These are phyloP conservation scores for Cicer judaicum DNA, from an alignment of 306 rosid species.

Conservation along the genomic window DNA sequence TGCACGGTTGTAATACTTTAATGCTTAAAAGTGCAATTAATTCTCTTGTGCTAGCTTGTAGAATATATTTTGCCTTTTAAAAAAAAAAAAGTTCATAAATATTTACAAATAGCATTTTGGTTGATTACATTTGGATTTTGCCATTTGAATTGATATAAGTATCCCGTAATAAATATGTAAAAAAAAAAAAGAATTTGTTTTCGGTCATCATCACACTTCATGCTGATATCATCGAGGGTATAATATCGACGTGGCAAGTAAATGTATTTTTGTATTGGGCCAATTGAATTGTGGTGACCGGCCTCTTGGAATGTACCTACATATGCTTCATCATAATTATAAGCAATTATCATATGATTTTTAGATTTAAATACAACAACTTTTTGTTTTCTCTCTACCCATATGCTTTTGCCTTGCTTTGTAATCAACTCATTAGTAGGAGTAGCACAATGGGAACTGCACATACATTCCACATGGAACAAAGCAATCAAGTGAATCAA, in stretches of 20 bases:
- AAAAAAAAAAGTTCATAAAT: neutral
- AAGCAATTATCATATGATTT: slow-evolving; percentile 48
- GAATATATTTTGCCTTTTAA: no score
- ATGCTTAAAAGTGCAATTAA: neutral
- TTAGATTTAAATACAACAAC: slow-evolving; percentile 37
- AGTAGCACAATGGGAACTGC: slow-evolving; percentile 47
- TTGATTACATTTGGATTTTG: neutral
- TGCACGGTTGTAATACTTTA: neutral
- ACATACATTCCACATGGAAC: slow-evolving; percentile 56
- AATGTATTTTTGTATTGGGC: slow-evolving; percentile 58
- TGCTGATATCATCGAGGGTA: slow-evolving; percentile 76
- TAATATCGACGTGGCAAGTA: slow-evolving; percentile 67
- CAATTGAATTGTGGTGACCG: slow-evolving; percentile 55
- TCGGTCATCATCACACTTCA: slow-evolving; percentile 85
- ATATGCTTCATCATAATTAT: slow-evolving; percentile 49
- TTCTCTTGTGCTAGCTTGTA: no score
- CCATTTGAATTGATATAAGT: neutral
- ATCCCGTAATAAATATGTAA: neutral
- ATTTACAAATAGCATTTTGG: neutral
- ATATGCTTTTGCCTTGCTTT: slow-evolving; percentile 53
- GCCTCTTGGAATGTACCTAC: slow-evolving; percentile 58
- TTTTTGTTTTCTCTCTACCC: slow-evolving; percentile 49
- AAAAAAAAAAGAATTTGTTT: neutral
- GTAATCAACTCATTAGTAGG: slow-evolving; percentile 44
- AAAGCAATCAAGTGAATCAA: slow-evolving; percentile 46